Percentiles rank a stretch among this genome's conserved stretches.
Evolutionary conservation across 805 yeast species (phyloP).

Genomic region (Candida glaebosa): DNA sequence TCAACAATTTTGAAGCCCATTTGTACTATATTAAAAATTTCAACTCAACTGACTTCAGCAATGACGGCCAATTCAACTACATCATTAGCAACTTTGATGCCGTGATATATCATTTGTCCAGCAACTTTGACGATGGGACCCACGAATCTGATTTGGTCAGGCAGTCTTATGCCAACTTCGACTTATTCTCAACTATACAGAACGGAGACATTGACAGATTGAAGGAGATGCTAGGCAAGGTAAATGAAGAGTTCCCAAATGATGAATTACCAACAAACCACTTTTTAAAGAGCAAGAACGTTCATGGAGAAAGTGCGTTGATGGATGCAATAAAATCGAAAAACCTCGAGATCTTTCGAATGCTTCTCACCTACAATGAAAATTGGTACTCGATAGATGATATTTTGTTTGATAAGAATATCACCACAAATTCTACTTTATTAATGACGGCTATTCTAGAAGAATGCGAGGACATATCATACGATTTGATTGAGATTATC

Average conservation of each 20-base stretch:
- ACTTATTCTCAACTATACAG: slow-evolving; percentile 53
- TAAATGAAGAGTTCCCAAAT: slow-evolving; percentile 8
- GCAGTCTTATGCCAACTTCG: slow-evolving; percentile 45
- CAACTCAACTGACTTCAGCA: slow-evolving; percentile 29
- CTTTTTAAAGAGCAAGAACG: slow-evolving; percentile 22
- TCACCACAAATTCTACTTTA: slow-evolving; percentile 49
- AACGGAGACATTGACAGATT: slow-evolving; percentile 20
- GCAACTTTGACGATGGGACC: slow-evolving; percentile 14
- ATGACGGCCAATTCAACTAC: slow-evolving; percentile 69
- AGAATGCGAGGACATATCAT: slow-evolving; percentile 45
- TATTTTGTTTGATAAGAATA: slow-evolving; percentile 58
- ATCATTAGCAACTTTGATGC: slow-evolving; percentile 83
- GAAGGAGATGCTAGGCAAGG: slow-evolving; percentile 10
- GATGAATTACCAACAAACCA: slow-evolving; percentile 16
- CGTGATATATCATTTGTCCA: slow-evolving; percentile 57
- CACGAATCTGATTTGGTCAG: slow-evolving; percentile 35
- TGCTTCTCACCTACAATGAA: slow-evolving; percentile 44
- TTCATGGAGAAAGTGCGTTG: slow-evolving; percentile 68
- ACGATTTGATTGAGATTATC: slow-evolving; percentile 42
- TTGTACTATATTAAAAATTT: slow-evolving; percentile 64
- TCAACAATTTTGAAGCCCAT: slow-evolving; percentile 58
- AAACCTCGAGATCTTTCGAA: slow-evolving; percentile 42
- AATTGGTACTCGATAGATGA: slow-evolving; percentile 61
- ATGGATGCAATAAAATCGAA: slow-evolving; percentile 55
- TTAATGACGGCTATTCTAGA: slow-evolving; percentile 59